phyloP scores from a whole-genome alignment of 345 rosid genomes.

The Adansonia digitata region DNA sequence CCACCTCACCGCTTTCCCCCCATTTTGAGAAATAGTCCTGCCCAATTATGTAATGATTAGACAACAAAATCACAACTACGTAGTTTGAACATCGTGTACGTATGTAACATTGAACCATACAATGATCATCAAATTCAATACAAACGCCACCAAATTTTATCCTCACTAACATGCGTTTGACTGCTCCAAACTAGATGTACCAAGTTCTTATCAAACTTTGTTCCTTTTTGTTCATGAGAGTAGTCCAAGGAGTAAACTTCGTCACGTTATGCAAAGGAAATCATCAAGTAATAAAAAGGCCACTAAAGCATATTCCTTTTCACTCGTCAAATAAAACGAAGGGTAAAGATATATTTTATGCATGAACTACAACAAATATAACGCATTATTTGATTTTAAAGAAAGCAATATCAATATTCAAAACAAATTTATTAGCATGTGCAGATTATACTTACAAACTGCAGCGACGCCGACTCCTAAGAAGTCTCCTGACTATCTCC shows the following conservation, averaged over 20 bases:
- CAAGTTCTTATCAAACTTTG: neutral
- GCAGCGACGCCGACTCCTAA: neutral
- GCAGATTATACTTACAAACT: neutral
- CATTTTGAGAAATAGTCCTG: slow-evolving; percentile 1
- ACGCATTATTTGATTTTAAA: neutral
- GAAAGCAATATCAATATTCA: neutral
- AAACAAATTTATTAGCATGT: neutral
- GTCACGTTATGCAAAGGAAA: neutral
- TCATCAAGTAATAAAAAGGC: neutral
- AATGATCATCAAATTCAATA: neutral
- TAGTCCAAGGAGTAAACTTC: neutral
- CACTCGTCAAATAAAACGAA: neutral
- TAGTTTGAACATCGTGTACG: neutral
- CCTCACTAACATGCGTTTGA: neutral
- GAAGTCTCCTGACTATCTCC: neutral
- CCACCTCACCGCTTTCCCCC: slow-evolving; percentile 1
- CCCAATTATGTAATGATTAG: neutral
- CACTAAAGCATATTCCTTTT: neutral
- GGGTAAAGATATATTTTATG: neutral
- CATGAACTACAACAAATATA: neutral
- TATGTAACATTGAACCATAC: neutral
- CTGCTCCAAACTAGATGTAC: neutral
- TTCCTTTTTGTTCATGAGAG: neutral
- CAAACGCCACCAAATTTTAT: neutral
- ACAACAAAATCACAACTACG: neutral